These are phyloP conservation scores for Thielaviopsis cerberus DNA, from an alignment of 2,329 filamentous ascomycete species.

Conservation along the genomic window DNA sequence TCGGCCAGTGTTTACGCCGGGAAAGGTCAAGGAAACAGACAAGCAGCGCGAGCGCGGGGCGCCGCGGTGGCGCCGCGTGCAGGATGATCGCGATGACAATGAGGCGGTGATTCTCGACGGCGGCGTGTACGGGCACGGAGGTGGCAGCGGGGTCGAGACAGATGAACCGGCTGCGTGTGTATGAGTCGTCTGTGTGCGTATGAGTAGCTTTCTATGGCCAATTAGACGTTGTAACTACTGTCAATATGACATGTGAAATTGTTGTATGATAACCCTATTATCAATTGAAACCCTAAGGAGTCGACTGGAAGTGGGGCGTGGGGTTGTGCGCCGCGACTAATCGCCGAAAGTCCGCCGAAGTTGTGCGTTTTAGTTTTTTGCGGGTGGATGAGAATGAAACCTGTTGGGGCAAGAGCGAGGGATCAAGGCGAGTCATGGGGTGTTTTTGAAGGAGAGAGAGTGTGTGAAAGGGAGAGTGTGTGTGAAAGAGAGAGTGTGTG, in stretches of 20 bases:
- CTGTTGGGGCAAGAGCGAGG: not conserved
- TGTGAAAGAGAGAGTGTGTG: too few relatives aligned
- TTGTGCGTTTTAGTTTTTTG: not conserved
- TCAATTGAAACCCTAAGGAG: not conserved
- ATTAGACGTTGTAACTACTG: too few relatives aligned
- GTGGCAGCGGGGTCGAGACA: slow-evolving; percentile 4
- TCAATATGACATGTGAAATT: not conserved
- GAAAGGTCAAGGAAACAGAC: slow-evolving; percentile 30
- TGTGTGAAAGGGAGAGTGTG: too few relatives aligned
- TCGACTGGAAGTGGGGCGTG: not conserved
- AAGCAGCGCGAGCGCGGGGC: slow-evolving; percentile 19
- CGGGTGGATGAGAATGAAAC: not conserved
- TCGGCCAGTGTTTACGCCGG: slow-evolving; percentile 36
- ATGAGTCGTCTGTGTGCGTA: slow-evolving; percentile 8
- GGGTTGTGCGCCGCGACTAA: not conserved
- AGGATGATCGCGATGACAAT: slow-evolving; percentile 41
- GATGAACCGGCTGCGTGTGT: slow-evolving; percentile 25
- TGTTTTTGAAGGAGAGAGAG: too few relatives aligned
- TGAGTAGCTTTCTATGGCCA: too few relatives aligned
- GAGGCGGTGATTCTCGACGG: slow-evolving; percentile 41
- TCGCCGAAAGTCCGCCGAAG: slow-evolving; percentile 1
- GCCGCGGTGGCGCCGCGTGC: slow-evolving; percentile 37
- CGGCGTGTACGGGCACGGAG: slow-evolving; percentile 27
- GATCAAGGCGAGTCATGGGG: too few relatives aligned
- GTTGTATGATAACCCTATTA: not conserved